Conservation (phyloP, 176 grass and related monocot species). For the Ensete ventricosum region DNA sequence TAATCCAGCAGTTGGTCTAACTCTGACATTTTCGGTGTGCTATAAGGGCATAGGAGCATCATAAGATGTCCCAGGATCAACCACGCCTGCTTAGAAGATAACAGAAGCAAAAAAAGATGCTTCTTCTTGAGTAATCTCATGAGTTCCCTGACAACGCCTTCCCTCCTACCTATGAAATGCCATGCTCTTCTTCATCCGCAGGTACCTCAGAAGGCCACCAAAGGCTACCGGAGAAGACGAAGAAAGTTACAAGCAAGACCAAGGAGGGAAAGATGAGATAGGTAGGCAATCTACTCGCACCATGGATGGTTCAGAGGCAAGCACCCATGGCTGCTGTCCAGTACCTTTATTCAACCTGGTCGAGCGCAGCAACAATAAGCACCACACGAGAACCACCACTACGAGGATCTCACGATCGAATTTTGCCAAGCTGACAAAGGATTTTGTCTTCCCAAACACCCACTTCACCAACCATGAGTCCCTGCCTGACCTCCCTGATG, state of each 20-base stretch:
- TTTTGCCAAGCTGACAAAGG: conserved; percentile 48
- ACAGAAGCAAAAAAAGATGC: not conserved
- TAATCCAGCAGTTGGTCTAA: not conserved
- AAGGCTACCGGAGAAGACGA: not conserved
- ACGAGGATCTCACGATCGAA: conserved; percentile 48
- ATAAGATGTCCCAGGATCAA: not conserved
- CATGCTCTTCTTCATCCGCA: not conserved
- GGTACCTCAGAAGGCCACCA: not conserved
- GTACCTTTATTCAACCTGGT: not conserved
- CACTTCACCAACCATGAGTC: conserved; percentile 91
- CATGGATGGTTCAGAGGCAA: not conserved
- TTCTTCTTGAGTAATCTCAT: not conserved
- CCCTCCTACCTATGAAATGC: not conserved
- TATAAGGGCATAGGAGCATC: not conserved
- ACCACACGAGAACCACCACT: conserved; percentile 17
- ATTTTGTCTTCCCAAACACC: conserved; percentile 41
- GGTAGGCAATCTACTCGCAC: not conserved
- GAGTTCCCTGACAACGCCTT: not conserved
- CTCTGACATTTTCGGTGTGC: not conserved
- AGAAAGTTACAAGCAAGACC: not conserved
- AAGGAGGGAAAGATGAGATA: not conserved
- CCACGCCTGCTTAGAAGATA: conserved; percentile 1
- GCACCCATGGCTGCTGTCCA: not conserved
- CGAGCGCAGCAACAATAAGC: not conserved
- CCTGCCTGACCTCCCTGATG: conserved; percentile 40